Percentiles rank a stretch among this genome's conserved stretches.
phyloP scores from a whole-genome alignment of 176 grass and related monocot species.

The Luzula sylvatica region DNA sequence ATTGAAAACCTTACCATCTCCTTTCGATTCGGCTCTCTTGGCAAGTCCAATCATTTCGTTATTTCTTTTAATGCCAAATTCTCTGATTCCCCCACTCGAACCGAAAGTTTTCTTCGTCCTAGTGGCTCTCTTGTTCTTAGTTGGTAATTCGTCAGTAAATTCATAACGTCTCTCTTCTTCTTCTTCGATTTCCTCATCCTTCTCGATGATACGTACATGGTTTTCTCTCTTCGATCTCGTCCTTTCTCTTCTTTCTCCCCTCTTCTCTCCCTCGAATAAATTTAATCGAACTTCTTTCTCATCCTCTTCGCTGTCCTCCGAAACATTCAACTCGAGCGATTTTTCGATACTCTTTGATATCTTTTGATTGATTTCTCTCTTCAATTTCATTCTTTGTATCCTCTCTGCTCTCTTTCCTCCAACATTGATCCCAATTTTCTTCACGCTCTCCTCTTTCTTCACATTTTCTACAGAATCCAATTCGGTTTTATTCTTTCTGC shows the following conservation, averaged over 20 bases:
- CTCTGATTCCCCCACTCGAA: neutral
- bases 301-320: neutral
- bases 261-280: neutral
- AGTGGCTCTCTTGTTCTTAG: conserved; percentile 7
- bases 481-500: neutral
- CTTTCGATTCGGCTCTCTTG: neutral
- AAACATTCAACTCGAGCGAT: neutral
- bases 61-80: conserved; percentile 9
- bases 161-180: neutral
- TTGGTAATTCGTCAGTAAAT: neutral
- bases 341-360: neutral
- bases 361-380: conserved; percentile 2
- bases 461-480: neutral
- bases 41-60: neutral
- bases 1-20: conserved; percentile 5
- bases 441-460: neutral
- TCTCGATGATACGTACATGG: neutral
- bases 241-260: neutral
- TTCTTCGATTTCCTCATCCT: neutral
- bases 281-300: neutral
- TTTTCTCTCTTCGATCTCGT: conserved; percentile 1
- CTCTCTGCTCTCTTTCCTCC: conserved; percentile 13
- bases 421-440: neutral
- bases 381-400: conserved; percentile 1
- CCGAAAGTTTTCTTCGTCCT: neutral